Conservation (phyloP, 805 yeast species). For the Wickerhamiella musiphila region DNA sequence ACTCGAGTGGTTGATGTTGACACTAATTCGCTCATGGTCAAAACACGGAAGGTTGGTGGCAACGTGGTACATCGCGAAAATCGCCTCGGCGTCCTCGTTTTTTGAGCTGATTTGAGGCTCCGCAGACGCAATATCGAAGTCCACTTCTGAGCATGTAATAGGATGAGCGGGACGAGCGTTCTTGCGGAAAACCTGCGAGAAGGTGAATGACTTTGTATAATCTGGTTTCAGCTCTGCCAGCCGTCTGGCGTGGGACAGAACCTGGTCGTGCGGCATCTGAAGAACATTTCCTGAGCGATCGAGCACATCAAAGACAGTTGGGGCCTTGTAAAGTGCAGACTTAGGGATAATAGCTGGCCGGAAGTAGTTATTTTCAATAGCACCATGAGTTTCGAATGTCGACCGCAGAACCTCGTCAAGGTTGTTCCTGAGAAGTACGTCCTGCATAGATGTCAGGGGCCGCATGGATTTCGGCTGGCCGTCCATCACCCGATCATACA, state of each 20-base stretch:
- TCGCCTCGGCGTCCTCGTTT: conserved; percentile 72
- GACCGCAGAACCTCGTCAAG: conserved; percentile 42
- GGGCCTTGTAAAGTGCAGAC: conserved; percentile 49
- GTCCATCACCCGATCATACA: conserved; percentile 51
- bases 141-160: conserved; percentile 60
- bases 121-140: conserved; percentile 53
- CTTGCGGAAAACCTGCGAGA: conserved; percentile 61
- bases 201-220: conserved; percentile 45
- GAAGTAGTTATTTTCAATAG: conserved; percentile 45
- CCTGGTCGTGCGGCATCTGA: conserved; percentile 77
- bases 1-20: conserved; percentile 67
- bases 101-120: conserved; percentile 22
- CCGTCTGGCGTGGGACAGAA: conserved; percentile 75
- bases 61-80: conserved; percentile 67
- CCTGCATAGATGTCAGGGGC: conserved; percentile 26
- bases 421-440: conserved; percentile 40
- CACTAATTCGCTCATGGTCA: conserved; percentile 33
- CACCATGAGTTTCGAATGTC: conserved; percentile 71
- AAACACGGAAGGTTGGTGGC: conserved; percentile 50
- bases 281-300: conserved; percentile 78
- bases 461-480: not conserved
- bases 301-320: conserved; percentile 58
- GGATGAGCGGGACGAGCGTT: conserved; percentile 31
- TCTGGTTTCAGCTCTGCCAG: conserved; percentile 47
- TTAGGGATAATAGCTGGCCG: conserved; percentile 66